phyloP scores from a whole-genome alignment of 495 filamentous ascomycete genomes.

The Penicillium diatomitis region DNA sequence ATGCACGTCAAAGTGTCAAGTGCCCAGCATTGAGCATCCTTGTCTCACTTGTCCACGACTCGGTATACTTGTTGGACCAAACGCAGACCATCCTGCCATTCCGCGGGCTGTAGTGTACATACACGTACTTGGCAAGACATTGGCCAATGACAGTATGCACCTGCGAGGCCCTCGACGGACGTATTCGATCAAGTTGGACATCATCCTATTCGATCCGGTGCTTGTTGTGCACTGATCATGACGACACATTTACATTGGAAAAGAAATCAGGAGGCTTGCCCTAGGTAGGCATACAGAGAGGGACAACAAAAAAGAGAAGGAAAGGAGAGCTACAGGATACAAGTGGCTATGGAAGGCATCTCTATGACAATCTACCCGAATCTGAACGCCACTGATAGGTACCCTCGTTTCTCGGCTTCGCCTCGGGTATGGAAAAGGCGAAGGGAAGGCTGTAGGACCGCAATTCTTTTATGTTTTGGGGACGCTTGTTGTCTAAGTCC shows the following conservation, averaged over 20 bases:
- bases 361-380: conserved; percentile 5
- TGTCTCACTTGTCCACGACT: conserved; percentile 18
- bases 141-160: too few relatives aligned
- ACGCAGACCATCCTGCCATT: conserved; percentile 25
- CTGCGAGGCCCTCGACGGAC: too few relatives aligned
- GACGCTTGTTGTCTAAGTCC: too few relatives aligned
- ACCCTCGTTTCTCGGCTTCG: too few relatives aligned
- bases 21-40: conserved; percentile 14
- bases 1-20: conserved; percentile 11
- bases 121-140: too few relatives aligned
- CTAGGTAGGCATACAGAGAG: too few relatives aligned
- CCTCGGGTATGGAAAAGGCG: not conserved
- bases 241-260: conserved; percentile 14
- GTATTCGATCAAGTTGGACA: too few relatives aligned
- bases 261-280: too few relatives aligned
- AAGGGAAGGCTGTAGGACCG: conserved; percentile 8
- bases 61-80: conserved; percentile 7
- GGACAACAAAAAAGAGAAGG: too few relatives aligned
- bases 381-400: too few relatives aligned
- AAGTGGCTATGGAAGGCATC: not conserved
- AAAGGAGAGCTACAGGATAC: too few relatives aligned
- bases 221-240: conserved; percentile 7
- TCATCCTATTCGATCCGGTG: too few relatives aligned
- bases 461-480: not conserved
- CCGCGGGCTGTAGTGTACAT: conserved; percentile 17